Base-by-base conservation (phyloP, 805 yeast genomes). In the Brettanomyces anomalus region DNA sequence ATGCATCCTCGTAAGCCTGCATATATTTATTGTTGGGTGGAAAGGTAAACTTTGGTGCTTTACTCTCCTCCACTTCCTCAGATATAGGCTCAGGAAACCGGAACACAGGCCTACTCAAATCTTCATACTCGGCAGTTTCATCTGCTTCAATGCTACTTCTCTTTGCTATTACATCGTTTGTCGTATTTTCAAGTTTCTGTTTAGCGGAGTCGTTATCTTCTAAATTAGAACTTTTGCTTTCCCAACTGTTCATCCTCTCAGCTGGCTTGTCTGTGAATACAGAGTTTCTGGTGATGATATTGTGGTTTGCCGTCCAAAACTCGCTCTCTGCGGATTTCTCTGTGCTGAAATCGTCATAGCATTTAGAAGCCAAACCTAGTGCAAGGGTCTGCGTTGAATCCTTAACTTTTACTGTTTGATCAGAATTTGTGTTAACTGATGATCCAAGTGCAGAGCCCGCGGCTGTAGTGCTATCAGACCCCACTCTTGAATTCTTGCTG, bases 31-130 rank as follows among this genome's bases (percentile, higher is more conserved):
- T 24, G 6, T 24, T 24, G 6, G 28, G 28, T 7, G 28, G 28
- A 24, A 24, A 24, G 10, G 28, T 24, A 24, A 24, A 24, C 28
- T 24, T 24, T 24, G 21, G 15, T 36, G 43, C 14, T 32, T 24
- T 5, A 42, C 10, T 45, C 20, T 43, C 38, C 10, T 30, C 21
- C 3, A 39, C 44, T n/a, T 44, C 51, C 20, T 47, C 51, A 6
- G 45, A 33, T 8, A 43, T 46, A 4, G 44, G 32, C 11, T 46
- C 47, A 2, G 54, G 48, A 21, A 46, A 43, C 7, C 33, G 37
- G 11, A 15, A 42, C 5, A 41, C 21, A 11, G 35, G 16, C 13
- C 19, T 37, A 4, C 18, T 10, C 14, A 26, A 14, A 18, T 35
- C 37, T 10, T 15, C 21, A 35, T 18, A 14, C 20, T 35, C 37